Evolutionary conservation across 495 filamentous ascomycete genomes (phyloP).

Genomic region (Penicillium ucsense): DNA sequence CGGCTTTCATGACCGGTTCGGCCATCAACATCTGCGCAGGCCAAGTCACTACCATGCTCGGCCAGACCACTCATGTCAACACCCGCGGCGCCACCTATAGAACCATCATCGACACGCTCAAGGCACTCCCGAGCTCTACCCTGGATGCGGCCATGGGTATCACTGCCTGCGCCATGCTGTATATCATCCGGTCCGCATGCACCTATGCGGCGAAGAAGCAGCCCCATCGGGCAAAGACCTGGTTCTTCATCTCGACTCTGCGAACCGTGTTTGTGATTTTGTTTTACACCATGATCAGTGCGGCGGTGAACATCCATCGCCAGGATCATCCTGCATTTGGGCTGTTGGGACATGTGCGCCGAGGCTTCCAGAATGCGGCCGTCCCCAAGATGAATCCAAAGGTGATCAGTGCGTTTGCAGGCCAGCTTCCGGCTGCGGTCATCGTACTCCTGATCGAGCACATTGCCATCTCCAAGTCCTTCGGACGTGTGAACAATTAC

Average conservation of each 20-base stretch:
- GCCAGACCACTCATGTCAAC: slow-evolving; percentile 60
- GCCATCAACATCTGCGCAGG: slow-evolving; percentile 84
- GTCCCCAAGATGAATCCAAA: slow-evolving; percentile 59
- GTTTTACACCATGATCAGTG: slow-evolving; percentile 89
- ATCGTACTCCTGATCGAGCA: slow-evolving; percentile 95
- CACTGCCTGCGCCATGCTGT: slow-evolving; percentile 73
- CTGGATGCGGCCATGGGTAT: slow-evolving; percentile 87
- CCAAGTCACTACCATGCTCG: slow-evolving; percentile 81
- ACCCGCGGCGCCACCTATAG: slow-evolving; percentile 72
- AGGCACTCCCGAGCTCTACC: slow-evolving; percentile 55
- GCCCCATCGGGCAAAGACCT: slow-evolving; percentile 59
- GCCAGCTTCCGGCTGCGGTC: slow-evolving; percentile 65
- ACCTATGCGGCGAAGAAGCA: slow-evolving; percentile 56
- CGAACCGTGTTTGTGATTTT: slow-evolving; percentile 88
- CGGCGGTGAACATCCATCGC: slow-evolving; percentile 59
- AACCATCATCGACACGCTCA: slow-evolving; percentile 81
- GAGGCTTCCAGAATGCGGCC: slow-evolving; percentile 72
- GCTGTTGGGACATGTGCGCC: slow-evolving; percentile 67
- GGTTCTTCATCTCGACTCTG: slow-evolving; percentile 85
- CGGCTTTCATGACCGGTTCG: slow-evolving; percentile 96
- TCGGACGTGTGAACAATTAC: slow-evolving; percentile 95
- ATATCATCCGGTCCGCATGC: slow-evolving; percentile 64
- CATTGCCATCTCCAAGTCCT: slow-evolving; percentile 97
- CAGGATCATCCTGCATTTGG: slow-evolving; percentile 43
- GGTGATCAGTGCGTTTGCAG: slow-evolving; percentile 52